These are phyloP conservation scores for Ambrosiella cleistominuta DNA, from an alignment of 2,329 filamentous ascomycete species.

Conservation along the genomic window DNA sequence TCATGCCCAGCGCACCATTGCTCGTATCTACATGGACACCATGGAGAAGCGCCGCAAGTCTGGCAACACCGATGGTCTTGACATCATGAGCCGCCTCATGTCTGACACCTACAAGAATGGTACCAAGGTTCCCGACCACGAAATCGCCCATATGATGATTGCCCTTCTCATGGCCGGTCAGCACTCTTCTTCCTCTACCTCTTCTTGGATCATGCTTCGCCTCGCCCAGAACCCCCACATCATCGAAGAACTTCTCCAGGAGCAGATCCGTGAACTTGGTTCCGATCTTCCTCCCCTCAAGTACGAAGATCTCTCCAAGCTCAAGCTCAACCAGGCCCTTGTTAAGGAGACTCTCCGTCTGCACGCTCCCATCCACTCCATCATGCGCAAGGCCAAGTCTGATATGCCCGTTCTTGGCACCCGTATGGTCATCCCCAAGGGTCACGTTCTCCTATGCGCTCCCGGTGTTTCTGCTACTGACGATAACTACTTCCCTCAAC, in stretches of 20 bases:
- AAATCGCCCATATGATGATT: conserved; percentile 89
- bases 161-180: conserved; percentile 83
- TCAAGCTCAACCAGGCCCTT: conserved; percentile 67
- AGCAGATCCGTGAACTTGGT: conserved; percentile 61
- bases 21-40: conserved; percentile 66
- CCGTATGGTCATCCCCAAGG: conserved; percentile 63
- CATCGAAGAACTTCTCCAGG: conserved; percentile 63
- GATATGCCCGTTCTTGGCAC: conserved; percentile 73
- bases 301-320: conserved; percentile 60
- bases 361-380: conserved; percentile 86
- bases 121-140: conserved; percentile 57
- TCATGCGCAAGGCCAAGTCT: conserved; percentile 79
- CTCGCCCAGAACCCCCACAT: conserved; percentile 63
- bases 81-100: conserved; percentile 90
- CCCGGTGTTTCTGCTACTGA: conserved; percentile 65
- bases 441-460: conserved; percentile 66
- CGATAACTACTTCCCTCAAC: conserved; percentile 62
- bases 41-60: conserved; percentile 50
- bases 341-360: conserved; percentile 85
- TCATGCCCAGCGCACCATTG: conserved; percentile 61
- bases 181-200: conserved; percentile 72
- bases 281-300: conserved; percentile 55
- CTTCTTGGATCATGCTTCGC: conserved; percentile 69
- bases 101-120: conserved; percentile 72
- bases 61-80: conserved; percentile 35